phyloP scores from a whole-genome alignment of 192 early-diverging fungal species.

The Backusella australiensis region DNA sequence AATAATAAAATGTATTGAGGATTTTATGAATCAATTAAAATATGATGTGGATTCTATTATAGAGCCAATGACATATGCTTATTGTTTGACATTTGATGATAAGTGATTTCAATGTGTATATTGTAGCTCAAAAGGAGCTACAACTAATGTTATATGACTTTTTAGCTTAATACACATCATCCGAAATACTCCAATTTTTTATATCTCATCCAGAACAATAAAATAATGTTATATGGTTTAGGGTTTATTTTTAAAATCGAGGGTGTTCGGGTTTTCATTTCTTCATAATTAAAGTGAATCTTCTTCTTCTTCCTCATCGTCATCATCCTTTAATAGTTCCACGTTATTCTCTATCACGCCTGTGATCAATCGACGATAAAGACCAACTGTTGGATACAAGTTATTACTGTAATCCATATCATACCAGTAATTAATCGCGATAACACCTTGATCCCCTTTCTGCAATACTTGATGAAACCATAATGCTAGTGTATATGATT shows the following conservation, averaged over 20 bases:
- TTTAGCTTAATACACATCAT: too few species aligned
- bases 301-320: background rate
- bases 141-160: too few species aligned
- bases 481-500: slow-evolving; percentile 23
- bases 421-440: slow-evolving; percentile 57
- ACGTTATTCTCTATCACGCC: slow-evolving; percentile 9
- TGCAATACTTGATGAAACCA: slow-evolving; percentile 58
- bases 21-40: too few species aligned
- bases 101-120: background rate
- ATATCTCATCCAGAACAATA: too few species aligned
- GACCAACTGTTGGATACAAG: slow-evolving; percentile 25
- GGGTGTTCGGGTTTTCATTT: too few species aligned
- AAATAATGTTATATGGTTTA: too few species aligned
- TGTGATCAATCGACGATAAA: slow-evolving; percentile 26
- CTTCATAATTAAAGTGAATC: background rate
- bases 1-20: background rate
- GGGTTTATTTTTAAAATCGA: too few species aligned
- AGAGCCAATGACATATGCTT: too few species aligned
- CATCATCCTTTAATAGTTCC: background rate
- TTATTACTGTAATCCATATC: slow-evolving; percentile 42
- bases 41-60: too few species aligned
- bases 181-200: too few species aligned
- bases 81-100: too few species aligned
- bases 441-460: slow-evolving; percentile 47
- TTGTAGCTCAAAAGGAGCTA: too few species aligned